A percentile compares a stretch with the other conserved stretches of the same genome.
Conservation (phyloP, 495 filamentous ascomycete genomes). For the Penicillium goetzii region DNA sequence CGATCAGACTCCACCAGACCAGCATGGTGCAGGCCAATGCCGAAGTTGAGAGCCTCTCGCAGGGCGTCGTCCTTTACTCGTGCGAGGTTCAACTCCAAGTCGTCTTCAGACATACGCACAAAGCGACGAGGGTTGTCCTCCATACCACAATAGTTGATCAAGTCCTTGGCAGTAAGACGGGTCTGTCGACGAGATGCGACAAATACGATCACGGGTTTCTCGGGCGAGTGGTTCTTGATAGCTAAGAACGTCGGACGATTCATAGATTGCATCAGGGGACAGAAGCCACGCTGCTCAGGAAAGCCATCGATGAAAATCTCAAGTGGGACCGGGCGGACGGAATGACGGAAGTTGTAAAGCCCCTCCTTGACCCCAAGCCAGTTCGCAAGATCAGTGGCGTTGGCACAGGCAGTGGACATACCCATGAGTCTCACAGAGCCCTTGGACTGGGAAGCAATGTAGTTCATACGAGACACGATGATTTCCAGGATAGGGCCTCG, state of each 20-base stretch:
- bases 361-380: slow-evolving; percentile 98
- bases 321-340: slow-evolving; percentile 93
- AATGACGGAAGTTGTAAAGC: slow-evolving; percentile 96
- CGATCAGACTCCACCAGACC: slow-evolving; percentile 94
- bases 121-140: slow-evolving; percentile 96
- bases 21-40: slow-evolving; percentile 96
- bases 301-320: slow-evolving; percentile 98
- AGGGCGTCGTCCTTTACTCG: slow-evolving; percentile 91
- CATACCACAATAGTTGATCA: slow-evolving; percentile 98
- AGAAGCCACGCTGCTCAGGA: slow-evolving; percentile 92
- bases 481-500: slow-evolving; percentile 98
- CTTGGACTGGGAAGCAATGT: slow-evolving; percentile 90
- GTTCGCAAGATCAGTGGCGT: slow-evolving; percentile 89
- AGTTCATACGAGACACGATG: slow-evolving; percentile 99
- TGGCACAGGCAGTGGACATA: slow-evolving; percentile 98
- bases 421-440: slow-evolving; percentile 87
- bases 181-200: slow-evolving; percentile 96
- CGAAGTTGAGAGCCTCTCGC: slow-evolving; percentile 89
- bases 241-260: slow-evolving; percentile 96
- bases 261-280: slow-evolving; percentile 98
- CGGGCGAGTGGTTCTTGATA: slow-evolving; percentile 92
- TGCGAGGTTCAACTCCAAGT: slow-evolving; percentile 79
- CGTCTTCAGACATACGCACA: slow-evolving; percentile 90
- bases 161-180: slow-evolving; percentile 87
- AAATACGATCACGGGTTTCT: slow-evolving; percentile 98